phyloP scores from a whole-genome alignment of 2,329 filamentous ascomycete genomes.

The Lecanicillium sp. region DNA sequence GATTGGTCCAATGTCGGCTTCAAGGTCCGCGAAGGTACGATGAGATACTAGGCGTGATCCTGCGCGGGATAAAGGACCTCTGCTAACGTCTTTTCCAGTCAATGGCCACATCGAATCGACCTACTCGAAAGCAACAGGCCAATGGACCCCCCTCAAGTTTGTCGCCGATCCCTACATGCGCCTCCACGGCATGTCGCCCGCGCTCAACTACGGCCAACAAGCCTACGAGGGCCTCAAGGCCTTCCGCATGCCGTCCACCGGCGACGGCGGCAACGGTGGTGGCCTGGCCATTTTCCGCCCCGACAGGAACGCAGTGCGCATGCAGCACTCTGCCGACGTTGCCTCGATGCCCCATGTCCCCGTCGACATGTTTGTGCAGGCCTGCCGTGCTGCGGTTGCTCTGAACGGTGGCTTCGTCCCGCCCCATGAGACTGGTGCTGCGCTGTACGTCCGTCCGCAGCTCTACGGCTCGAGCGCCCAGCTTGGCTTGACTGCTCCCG shows the following conservation, averaged over 20 bases:
- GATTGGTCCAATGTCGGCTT: slow-evolving; percentile 95
- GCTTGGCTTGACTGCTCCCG: slow-evolving; percentile 75
- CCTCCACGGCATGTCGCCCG: slow-evolving; percentile 91
- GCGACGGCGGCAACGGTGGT: slow-evolving; percentile 42
- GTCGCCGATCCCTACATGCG: slow-evolving; percentile 76
- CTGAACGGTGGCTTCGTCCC: slow-evolving; percentile 89
- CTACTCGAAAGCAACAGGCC: slow-evolving; percentile 63
- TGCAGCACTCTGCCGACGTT: slow-evolving; percentile 77
- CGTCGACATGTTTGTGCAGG: slow-evolving; percentile 63
- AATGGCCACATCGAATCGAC: slow-evolving; percentile 90
- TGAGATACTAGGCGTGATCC: too few relatives aligned
- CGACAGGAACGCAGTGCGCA: slow-evolving; percentile 70
- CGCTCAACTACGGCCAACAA: slow-evolving; percentile 94
- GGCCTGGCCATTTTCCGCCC: slow-evolving; percentile 83
- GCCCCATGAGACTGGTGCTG: slow-evolving; percentile 78
- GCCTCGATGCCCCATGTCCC: slow-evolving; percentile 79
- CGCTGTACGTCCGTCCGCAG: slow-evolving; percentile 86
- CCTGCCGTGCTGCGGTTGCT: slow-evolving; percentile 71
- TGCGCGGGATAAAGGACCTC: too few relatives aligned
- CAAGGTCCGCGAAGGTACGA: slow-evolving; percentile 75
- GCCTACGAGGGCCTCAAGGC: slow-evolving; percentile 98
- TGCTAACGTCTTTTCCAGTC: slow-evolving; percentile 41
- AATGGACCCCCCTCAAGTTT: slow-evolving; percentile 74
- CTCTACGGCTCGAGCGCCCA: slow-evolving; percentile 84
- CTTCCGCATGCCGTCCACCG: slow-evolving; percentile 79